These are phyloP conservation scores for Zymoseptoria ardabiliae DNA, from an alignment of 2,329 filamentous ascomycete genomes.

Conservation along the genomic window DNA sequence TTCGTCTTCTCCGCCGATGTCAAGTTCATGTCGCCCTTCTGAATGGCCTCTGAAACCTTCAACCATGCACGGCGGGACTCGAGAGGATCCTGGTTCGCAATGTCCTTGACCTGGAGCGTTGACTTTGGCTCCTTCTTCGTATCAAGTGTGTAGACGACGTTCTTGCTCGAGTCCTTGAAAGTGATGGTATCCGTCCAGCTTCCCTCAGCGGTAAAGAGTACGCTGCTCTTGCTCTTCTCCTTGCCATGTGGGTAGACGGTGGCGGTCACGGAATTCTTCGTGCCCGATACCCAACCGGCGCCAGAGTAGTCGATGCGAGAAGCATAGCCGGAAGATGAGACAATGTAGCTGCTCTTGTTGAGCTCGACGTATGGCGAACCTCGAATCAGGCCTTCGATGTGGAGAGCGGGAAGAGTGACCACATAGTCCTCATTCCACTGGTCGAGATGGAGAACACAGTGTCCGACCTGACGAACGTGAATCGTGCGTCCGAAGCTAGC, in stretches of 20 bases:
- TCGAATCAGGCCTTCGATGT: slow-evolving; percentile 88
- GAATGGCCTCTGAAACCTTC: slow-evolving; percentile 74
- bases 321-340: slow-evolving; percentile 77
- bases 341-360: slow-evolving; percentile 76
- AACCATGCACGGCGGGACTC: slow-evolving; percentile 85
- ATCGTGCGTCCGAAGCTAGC: slow-evolving; percentile 91
- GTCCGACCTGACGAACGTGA: slow-evolving; percentile 71
- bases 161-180: slow-evolving; percentile 59
- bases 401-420: slow-evolving; percentile 82
- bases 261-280: slow-evolving; percentile 86
- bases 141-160: slow-evolving; percentile 39
- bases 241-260: slow-evolving; percentile 60
- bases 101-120: slow-evolving; percentile 60
- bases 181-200: slow-evolving; percentile 84
- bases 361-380: slow-evolving; percentile 86
- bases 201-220: slow-evolving; percentile 73
- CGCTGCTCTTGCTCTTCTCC: slow-evolving; percentile 54
- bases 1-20: slow-evolving; percentile 73
- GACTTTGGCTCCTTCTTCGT: slow-evolving; percentile 48
- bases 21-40: slow-evolving; percentile 73
- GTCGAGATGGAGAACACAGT: slow-evolving; percentile 73
- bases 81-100: slow-evolving; percentile 76
- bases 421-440: slow-evolving; percentile 65
- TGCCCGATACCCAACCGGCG: slow-evolving; percentile 89
- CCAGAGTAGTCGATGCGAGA: slow-evolving; percentile 88